Evolutionary conservation across 371 early-diverging fungal species (phyloP).

Genomic region (Mucor circinelloides): DNA sequence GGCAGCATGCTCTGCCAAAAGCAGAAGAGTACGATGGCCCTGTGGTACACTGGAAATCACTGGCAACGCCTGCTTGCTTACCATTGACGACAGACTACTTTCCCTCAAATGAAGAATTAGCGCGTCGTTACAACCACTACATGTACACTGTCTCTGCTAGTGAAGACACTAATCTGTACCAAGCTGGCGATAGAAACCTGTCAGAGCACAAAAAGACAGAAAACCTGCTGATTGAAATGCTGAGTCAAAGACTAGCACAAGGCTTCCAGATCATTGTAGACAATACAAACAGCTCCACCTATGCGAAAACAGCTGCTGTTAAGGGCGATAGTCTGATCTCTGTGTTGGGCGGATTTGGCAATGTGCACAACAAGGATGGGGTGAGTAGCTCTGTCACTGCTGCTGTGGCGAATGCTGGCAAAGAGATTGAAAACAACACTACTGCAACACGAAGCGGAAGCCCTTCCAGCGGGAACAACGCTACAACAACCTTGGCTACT

Average conservation of each 20-base stretch:
- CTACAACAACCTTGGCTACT: constrained; percentile 4
- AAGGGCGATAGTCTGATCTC: constrained; percentile 15
- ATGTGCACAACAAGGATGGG: constrained; percentile 18
- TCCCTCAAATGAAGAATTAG: constrained; percentile 77
- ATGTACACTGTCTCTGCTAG: constrained; percentile 81
- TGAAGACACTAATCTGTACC: constrained; percentile 64
- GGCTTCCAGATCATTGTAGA: constrained; percentile 91
- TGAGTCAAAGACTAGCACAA: constrained; percentile 89
- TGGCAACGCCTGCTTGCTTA: constrained; percentile 91
- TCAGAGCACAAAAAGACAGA: constrained; percentile 62
- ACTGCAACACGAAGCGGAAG: constrained; percentile 8
- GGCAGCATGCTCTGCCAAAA: constrained; percentile 82
- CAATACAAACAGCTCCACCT: constrained; percentile 34
- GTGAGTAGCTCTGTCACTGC: background rate
- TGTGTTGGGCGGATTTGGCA: constrained; percentile 6
- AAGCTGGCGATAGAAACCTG: constrained; percentile 49
- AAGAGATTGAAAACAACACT: constrained; percentile 8
- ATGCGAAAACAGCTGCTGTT: constrained; percentile 8
- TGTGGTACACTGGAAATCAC: constrained; percentile 77
- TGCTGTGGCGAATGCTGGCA: constrained; percentile 1
- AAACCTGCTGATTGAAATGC: constrained; percentile 79
- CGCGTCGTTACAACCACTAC: constrained; percentile 74
- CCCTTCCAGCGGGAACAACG: constrained; percentile 7
- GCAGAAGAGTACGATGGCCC: constrained; percentile 49
- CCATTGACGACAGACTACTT: constrained; percentile 93